Percentiles rank a stretch among this genome's conserved stretches.
Evolutionary conservation across 495 filamentous ascomycete species (phyloP).

Genomic region (Oidiodendron maius): DNA sequence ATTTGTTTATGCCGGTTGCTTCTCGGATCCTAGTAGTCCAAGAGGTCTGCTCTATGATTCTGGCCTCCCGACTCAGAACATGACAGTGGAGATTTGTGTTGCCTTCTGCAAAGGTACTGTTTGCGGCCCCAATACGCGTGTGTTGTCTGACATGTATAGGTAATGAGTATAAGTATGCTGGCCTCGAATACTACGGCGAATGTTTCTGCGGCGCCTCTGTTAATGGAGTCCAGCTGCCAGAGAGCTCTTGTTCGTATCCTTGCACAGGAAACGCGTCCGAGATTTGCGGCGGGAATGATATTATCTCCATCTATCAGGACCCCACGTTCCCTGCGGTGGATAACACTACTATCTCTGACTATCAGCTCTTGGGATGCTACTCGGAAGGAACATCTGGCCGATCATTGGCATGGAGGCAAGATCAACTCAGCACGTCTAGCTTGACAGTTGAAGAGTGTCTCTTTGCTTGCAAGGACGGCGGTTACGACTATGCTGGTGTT

Average conservation of each 20-base stretch:
- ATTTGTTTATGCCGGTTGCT: constrained; percentile 49
- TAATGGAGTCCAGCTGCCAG: constrained; percentile 23
- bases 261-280: constrained; percentile 40
- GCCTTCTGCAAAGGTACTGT: constrained; percentile 47
- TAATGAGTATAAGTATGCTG: constrained; percentile 48
- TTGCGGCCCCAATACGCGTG: no score
- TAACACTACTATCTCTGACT: constrained; percentile 35
- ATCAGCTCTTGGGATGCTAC: constrained; percentile 48
- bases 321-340: constrained; percentile 40
- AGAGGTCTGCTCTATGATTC: constrained; percentile 35
- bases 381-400: constrained; percentile 45
- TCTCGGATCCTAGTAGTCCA: constrained; percentile 28
- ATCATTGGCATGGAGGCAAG: constrained; percentile 41
- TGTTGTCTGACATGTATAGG: constrained; percentile 3
- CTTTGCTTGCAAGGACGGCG: constrained; percentile 34
- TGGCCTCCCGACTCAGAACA: constrained; percentile 28
- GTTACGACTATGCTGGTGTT: constrained; percentile 45
- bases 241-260: constrained; percentile 36
- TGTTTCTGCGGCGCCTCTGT: constrained; percentile 48
- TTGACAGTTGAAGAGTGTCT: constrained; percentile 33
- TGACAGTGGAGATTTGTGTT: constrained; percentile 45
- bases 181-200: constrained; percentile 47
- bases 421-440: constrained; percentile 26
- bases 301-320: constrained; percentile 45
- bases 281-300: constrained; percentile 40